phyloP scores from a whole-genome alignment of 2,329 filamentous ascomycete genomes.

The Paecilomyces dactylethromorphus region DNA sequence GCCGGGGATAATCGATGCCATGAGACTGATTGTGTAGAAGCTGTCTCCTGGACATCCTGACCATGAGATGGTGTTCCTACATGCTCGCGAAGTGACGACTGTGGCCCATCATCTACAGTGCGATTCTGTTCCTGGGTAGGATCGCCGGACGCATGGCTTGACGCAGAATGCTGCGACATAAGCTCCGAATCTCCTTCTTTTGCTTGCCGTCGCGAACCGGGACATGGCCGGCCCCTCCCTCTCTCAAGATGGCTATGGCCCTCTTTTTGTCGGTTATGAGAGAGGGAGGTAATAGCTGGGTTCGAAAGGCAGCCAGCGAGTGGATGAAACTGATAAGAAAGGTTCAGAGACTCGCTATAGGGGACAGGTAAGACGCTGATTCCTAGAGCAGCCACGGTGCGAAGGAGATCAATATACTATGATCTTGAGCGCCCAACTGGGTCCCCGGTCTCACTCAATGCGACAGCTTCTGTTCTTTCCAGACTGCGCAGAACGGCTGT shows the following conservation, averaged over 20 bases:
- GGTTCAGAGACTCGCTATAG: slow-evolving; percentile 24
- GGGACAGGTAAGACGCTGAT: slow-evolving; percentile 28
- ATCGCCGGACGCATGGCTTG: slow-evolving; percentile 23
- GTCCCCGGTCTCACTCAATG: background rate
- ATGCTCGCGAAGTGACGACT: slow-evolving; percentile 12
- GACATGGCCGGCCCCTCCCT: slow-evolving; percentile 34
- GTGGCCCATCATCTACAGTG: slow-evolving; percentile 11
- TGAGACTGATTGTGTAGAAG: slow-evolving; percentile 24
- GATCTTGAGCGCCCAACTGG: background rate
- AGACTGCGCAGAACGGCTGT: background rate
- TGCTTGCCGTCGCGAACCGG: slow-evolving; percentile 18
- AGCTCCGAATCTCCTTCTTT: slow-evolving; percentile 25
- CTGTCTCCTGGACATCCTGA: slow-evolving; percentile 16
- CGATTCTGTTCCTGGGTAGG: slow-evolving; percentile 14
- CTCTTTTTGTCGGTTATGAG: slow-evolving; percentile 27
- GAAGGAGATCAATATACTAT: slow-evolving; percentile 6
- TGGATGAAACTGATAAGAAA: slow-evolving; percentile 24
- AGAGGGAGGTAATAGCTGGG: slow-evolving; percentile 26
- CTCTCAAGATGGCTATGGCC: slow-evolving; percentile 28
- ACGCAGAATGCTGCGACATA: slow-evolving; percentile 32
- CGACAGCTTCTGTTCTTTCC: background rate
- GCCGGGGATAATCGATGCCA: slow-evolving; percentile 30
- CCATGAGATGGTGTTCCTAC: slow-evolving; percentile 7
- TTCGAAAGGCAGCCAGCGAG: slow-evolving; percentile 18
- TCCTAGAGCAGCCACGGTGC: slow-evolving; percentile 36